These are phyloP conservation scores for Camelina neglecta DNA, from an alignment of 345 rosid genomes.

Conservation along the genomic window DNA sequence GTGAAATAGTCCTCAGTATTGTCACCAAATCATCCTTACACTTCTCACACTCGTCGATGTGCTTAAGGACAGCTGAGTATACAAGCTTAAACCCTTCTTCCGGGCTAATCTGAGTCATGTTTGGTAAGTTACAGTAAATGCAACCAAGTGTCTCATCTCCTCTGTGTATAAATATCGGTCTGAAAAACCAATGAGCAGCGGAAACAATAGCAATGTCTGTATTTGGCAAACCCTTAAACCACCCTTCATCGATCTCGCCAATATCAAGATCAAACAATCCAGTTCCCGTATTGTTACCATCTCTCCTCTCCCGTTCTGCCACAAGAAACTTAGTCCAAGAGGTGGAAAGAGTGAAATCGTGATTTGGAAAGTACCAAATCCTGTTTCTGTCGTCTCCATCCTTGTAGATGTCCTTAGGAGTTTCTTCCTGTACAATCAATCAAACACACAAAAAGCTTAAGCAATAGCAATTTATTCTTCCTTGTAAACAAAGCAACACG, in stretches of 20 bases:
- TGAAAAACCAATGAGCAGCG: conserved; percentile 77
- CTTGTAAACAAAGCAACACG: conserved; percentile 33
- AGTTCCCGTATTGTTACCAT: conserved; percentile 53
- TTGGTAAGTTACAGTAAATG: conserved; percentile 62
- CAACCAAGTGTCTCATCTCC: conserved; percentile 57
- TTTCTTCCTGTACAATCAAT: conserved; percentile 61
- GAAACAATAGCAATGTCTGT: conserved; percentile 69
- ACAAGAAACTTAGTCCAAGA: conserved; percentile 75
- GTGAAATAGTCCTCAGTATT: conserved; percentile 76
- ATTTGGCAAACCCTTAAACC: conserved; percentile 51
- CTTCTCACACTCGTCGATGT: conserved; percentile 47
- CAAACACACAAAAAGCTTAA: not conserved
- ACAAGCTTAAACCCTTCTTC: conserved; percentile 57
- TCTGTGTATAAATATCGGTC: conserved; percentile 57
- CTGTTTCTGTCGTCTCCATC: conserved; percentile 65
- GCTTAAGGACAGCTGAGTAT: conserved; percentile 51
- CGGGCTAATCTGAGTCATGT: conserved; percentile 52
- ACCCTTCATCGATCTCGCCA: conserved; percentile 52
- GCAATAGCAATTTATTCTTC: conserved; percentile 9
- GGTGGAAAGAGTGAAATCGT: conserved; percentile 69
- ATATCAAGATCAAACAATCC: conserved; percentile 56
- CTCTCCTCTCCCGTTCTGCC: conserved; percentile 51
- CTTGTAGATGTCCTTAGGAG: conserved; percentile 54
- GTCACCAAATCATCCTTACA: conserved; percentile 49
- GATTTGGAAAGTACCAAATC: conserved; percentile 69